A percentile compares a stretch with the other conserved stretches of the same genome.
phyloP scores from a whole-genome alignment of 176 grass and related monocot genomes.

The Alloteropsis semialata region DNA sequence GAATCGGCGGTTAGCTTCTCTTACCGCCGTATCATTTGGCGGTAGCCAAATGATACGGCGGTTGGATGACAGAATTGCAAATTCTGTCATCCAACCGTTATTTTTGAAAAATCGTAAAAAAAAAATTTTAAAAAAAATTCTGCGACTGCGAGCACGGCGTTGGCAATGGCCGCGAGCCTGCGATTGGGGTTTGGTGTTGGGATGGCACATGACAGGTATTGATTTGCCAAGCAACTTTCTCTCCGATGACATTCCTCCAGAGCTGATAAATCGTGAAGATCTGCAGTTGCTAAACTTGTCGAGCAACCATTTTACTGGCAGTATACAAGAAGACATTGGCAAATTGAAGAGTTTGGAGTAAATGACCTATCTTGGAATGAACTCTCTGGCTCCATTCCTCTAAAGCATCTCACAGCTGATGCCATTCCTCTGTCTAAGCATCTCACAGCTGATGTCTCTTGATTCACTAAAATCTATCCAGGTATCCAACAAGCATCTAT shows the following conservation, averaged over 20 bases:
- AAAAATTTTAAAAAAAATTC: no score
- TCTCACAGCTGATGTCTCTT: neutral
- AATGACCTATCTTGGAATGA: slow-evolving; percentile 11
- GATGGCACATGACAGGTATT: neutral
- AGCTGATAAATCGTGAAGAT: neutral
- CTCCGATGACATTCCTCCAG: slow-evolving; percentile 5
- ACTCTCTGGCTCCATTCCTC: slow-evolving; percentile 13
- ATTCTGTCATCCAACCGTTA: no score
- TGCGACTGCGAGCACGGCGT: no score
- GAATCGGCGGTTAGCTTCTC: no score
- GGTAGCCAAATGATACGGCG: no score
- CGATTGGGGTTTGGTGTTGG: no score
- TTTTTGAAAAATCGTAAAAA: no score
- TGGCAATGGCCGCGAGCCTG: no score
- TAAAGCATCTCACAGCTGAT: no score
- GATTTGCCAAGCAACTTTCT: neutral
- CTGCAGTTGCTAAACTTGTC: slow-evolving; percentile 29
- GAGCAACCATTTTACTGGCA: neutral
- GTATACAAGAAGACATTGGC: neutral
- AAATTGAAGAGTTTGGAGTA: neutral
- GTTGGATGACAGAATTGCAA: no score
- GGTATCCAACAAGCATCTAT: slow-evolving; percentile 6
- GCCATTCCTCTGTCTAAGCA: no score
- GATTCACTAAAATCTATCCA: neutral
- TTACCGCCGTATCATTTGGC: no score